Evolutionary conservation across 139 green algal genomes (phyloP), one percentile per base, ranked within the genome.

Genomic region (Mesotaenium endlicherianum): DNA sequence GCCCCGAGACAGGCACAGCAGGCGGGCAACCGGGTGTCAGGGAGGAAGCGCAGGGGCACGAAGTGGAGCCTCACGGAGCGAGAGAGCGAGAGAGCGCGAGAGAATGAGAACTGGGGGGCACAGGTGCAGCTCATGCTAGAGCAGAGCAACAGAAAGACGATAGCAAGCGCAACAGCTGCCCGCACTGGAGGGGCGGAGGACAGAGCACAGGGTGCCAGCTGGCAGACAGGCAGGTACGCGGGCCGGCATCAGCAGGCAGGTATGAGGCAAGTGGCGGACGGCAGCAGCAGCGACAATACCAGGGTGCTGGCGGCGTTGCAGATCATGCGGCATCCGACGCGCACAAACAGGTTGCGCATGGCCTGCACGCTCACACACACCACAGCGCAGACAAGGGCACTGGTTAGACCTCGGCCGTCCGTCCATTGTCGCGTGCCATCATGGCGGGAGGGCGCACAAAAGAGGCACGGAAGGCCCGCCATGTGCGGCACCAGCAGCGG

Each of bases 291-390:
- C n/a, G n/a, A n/a, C n/a, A n/a, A n/a, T n/a, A n/a, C n/a, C n/a
- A n/a, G n/a, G n/a, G n/a, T n/a, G n/a, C n/a, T n/a, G n/a, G n/a
- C 11, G 5, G 60, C 60, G 43, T 72, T 11, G 60, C 60, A 72
- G 43, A 72, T 72, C 60, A 72, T 72, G 8, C 60, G 60, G 11
- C 60, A 72, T 8, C 60, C 60, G 17, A 72, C 60, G 17, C 60
- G 60, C 41, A 72, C 11, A 14, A 72, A 72, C 8, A 72, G 60
- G 8, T 72, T 72, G 8, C 60, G 6, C 17, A 72, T 72, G 11
- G 60, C 60, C 60, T 72, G 70, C 74, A 81, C 49, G 30, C 68
- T 17, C 31, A 41, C 14, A 44, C 16, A 60, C 16, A 17, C 50
- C 16, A 16, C 16, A 30, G 16, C 16, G 50, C 16, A 60, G 50